phyloP scores from a whole-genome alignment of 805 yeast species.

The Candida stauntonica region DNA sequence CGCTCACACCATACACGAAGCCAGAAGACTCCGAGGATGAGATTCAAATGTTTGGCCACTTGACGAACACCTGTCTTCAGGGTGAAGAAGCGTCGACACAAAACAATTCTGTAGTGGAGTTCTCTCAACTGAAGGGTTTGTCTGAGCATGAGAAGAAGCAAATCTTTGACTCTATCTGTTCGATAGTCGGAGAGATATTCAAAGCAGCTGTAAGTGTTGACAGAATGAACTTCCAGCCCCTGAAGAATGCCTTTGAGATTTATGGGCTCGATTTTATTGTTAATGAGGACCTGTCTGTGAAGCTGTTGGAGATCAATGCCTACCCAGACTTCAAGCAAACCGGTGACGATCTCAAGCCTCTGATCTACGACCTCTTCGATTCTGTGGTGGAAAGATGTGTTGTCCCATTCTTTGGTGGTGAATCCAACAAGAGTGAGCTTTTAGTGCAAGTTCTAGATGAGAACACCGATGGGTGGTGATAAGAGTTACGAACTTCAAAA shows the following conservation, averaged over 20 bases:
- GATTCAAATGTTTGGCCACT: conserved; percentile 51
- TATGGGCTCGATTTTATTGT: conserved; percentile 89
- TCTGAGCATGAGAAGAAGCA: conserved; percentile 30
- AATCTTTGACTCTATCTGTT: conserved; percentile 53
- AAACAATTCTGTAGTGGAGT: conserved; percentile 53
- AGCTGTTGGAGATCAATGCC: conserved; percentile 80
- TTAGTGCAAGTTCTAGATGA: conserved; percentile 39
- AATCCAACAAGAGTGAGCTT: conserved; percentile 13
- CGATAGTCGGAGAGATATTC: conserved; percentile 65
- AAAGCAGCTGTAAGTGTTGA: conserved; percentile 79
- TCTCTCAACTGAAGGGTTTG: conserved; percentile 50
- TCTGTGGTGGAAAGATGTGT: conserved; percentile 47
- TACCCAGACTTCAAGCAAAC: conserved; percentile 98
- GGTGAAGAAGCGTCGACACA: conserved; percentile 38
- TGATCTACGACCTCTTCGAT: conserved; percentile 66
- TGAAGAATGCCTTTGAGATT: conserved; percentile 76
- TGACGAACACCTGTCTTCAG: conserved; percentile 93
- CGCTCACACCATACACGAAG: conserved; percentile 45
- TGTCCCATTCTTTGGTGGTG: conserved; percentile 39
- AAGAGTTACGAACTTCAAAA: too few relatives aligned
- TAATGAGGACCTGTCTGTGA: conserved; percentile 48
- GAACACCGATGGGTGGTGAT: conserved; percentile 33
- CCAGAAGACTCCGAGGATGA: conserved; percentile 39
- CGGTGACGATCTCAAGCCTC: conserved; percentile 63
- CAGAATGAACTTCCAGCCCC: conserved; percentile 78